phyloP scores from a whole-genome alignment of 352 stramenopile species.

The Albugo candida region DNA sequence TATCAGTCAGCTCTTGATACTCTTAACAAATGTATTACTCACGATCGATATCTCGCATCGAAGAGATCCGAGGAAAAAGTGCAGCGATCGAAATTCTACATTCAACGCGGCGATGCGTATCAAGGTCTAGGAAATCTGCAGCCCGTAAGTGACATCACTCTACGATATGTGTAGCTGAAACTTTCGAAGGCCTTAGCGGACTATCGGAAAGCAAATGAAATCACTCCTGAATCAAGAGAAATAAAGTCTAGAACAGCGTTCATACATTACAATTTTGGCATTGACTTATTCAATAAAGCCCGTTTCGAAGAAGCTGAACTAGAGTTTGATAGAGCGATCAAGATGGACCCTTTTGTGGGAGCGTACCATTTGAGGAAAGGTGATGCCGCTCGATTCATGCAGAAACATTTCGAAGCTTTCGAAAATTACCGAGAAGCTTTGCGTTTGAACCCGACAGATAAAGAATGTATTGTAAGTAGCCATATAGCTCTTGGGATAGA shows the following conservation, averaged over 20 bases:
- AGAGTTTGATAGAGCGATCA: conserved; percentile 42
- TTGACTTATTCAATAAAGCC: conserved; percentile 54
- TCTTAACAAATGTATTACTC: conserved; percentile 15
- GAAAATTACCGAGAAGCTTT: conserved; percentile 11
- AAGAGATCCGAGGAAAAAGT: conserved; percentile 24
- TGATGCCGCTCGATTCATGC: conserved; percentile 29
- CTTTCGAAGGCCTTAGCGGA: conserved; percentile 36
- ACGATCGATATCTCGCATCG: conserved; percentile 23
- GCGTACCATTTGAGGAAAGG: conserved; percentile 50
- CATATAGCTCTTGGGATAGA: too few relatives aligned
- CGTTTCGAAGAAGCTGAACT: conserved; percentile 56
- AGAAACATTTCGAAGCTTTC: conserved; percentile 6
- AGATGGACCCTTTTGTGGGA: conserved; percentile 25
- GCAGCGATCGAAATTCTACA: conserved; percentile 30
- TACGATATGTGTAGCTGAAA: background rate
- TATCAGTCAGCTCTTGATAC: background rate
- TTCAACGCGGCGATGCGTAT: conserved; percentile 56
- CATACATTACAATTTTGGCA: conserved; percentile 67
- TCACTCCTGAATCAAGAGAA: conserved; percentile 24
- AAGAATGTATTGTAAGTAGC: background rate
- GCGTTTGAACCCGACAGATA: conserved; percentile 29
- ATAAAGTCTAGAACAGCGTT: conserved; percentile 41
- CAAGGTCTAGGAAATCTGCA: conserved; percentile 50
- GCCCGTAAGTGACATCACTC: conserved; percentile 15
- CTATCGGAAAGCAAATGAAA: conserved; percentile 49